Evolutionary conservation across 2,329 filamentous ascomycete genomes (phyloP).

Genomic region (Colletotrichum caudatum): DNA sequence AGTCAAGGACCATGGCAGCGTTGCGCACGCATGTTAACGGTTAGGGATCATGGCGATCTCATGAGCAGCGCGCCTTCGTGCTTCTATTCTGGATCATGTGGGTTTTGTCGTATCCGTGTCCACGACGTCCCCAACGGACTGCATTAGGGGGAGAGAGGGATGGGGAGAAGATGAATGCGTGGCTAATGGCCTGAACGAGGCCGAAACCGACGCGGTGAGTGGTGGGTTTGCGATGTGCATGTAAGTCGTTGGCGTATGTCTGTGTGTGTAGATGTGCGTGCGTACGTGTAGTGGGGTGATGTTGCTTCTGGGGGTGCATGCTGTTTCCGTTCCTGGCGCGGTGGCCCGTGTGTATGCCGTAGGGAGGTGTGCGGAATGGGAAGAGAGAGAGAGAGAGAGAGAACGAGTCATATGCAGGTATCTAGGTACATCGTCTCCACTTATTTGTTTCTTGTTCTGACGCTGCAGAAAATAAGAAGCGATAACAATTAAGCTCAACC

Average conservation of each 20-base stretch:
- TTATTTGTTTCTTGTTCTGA: neutral
- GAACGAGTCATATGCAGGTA: neutral
- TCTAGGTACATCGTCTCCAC: neutral
- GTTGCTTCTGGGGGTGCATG: neutral
- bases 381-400: too few species aligned
- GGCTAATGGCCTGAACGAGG: neutral
- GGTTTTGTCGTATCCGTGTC: neutral
- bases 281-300: neutral
- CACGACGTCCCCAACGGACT: neutral
- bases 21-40: slow-evolving; percentile 6
- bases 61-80: neutral
- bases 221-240: neutral
- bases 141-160: too few species aligned
- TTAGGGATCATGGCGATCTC: too few species aligned
- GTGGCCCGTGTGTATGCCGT: neutral
- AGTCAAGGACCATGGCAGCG: neutral
- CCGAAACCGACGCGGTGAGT: slow-evolving; percentile 28
- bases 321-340: neutral
- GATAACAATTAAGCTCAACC: neutral
- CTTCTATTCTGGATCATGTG: neutral
- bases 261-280: too few species aligned
- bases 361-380: neutral
- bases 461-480: neutral
- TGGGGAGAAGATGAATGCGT: neutral
- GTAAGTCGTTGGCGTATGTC: neutral